These are phyloP conservation scores for Boletus sp. DNA, from an alignment of 768 basidiomycete species.

Conservation along the genomic window DNA sequence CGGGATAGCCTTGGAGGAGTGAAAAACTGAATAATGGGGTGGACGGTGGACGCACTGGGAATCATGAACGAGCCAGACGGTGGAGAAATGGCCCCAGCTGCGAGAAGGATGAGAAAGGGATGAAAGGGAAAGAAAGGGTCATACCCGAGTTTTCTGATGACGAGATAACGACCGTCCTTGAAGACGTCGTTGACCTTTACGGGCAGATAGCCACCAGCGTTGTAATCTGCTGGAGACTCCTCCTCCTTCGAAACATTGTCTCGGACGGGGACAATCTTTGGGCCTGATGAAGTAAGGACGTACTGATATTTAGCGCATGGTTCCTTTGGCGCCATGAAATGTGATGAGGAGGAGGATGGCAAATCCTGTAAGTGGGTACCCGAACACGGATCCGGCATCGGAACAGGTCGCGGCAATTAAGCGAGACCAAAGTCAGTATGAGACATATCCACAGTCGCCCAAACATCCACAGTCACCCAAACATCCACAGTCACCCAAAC, in stretches of 20 bases:
- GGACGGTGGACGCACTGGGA: conserved; percentile 50
- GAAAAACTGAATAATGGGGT: conserved; percentile 13
- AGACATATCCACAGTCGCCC: not conserved
- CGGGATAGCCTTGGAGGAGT: conserved; percentile 50
- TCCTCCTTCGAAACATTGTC: conserved; percentile 70
- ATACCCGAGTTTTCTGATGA: conserved; percentile 88
- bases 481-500: too few species aligned
- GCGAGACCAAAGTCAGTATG: too few species aligned
- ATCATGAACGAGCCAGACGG: conserved; percentile 90
- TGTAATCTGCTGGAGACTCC: conserved; percentile 82
- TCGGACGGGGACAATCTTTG: conserved; percentile 70
- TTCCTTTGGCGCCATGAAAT: conserved; percentile 62
- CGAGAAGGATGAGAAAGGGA: conserved; percentile 13
- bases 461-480: too few species aligned
- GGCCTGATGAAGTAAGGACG: conserved; percentile 62
- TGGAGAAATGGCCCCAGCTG: conserved; percentile 95
- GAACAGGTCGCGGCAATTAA: conserved; percentile 11
- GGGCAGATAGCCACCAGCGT: conserved; percentile 76
- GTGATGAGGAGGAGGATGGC: conserved; percentile 2
- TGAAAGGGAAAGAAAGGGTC: conserved; percentile 13
- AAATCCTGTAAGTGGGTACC: not conserved
- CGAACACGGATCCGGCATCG: conserved; percentile 23
- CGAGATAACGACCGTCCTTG: conserved; percentile 78
- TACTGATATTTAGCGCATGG: conserved; percentile 74
- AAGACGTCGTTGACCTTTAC: conserved; percentile 83